phyloP scores from a whole-genome alignment of 805 yeast species.

The Yamadazyma nakazawae region DNA sequence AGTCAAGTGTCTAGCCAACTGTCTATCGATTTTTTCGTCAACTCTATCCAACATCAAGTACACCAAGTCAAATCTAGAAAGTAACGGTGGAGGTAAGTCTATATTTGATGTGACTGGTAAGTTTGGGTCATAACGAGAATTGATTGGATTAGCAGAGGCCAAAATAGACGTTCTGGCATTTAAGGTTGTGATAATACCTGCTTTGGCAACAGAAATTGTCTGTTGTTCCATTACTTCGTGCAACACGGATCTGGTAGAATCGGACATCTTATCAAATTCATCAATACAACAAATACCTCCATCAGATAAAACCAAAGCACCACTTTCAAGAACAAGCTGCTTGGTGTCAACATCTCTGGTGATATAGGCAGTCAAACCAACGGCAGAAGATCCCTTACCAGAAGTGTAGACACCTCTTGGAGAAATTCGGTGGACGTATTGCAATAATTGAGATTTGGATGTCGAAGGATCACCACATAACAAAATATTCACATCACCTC shows the following conservation, averaged over 20 bases:
- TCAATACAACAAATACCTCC: conserved; percentile 99
- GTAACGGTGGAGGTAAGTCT: conserved; percentile 92
- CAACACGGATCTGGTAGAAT: conserved; percentile 86
- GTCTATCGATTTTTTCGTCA: conserved; percentile 79
- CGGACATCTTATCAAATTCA: conserved; percentile 97
- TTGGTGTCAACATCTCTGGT: conserved; percentile 92
- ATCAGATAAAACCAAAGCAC: conserved; percentile 93
- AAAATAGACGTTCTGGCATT: conserved; percentile 94
- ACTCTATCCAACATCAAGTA: conserved; percentile 90
- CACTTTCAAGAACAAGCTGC: conserved; percentile 90
- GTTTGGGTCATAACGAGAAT: conserved; percentile 92
- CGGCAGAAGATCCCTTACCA: conserved; percentile 99
- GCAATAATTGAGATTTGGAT: conserved; percentile 89
- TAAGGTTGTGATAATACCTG: conserved; percentile 94
- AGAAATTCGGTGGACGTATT: conserved; percentile 94
- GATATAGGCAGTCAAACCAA: conserved; percentile 95
- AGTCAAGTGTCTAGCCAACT: conserved; percentile 86
- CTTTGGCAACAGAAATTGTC: conserved; percentile 96
- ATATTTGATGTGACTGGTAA: conserved; percentile 93
- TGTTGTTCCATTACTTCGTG: conserved; percentile 99
- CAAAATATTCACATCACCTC: conserved; percentile 92
- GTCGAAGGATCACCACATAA: conserved; percentile 99
- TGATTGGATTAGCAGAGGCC: conserved; percentile 97
- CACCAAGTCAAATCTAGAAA: conserved; percentile 93
- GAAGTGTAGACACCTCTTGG: conserved; percentile 98